Percentiles rank a stretch among this genome's conserved stretches.
Conservation (phyloP, 805 yeast species). For the Lachancea fermentati region DNA sequence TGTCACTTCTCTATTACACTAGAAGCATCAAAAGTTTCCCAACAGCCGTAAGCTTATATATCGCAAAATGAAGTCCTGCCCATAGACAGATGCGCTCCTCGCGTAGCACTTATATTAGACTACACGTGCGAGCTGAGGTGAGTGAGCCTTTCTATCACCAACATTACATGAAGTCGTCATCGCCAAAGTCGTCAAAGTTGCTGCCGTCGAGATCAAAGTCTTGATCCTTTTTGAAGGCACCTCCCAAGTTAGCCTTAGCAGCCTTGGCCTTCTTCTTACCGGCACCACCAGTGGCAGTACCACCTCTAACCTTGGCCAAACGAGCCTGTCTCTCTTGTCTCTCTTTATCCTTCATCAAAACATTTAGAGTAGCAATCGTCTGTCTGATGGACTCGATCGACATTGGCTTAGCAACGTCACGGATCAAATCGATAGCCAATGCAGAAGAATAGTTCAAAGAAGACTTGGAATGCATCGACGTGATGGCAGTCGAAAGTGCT, state of each 20-base stretch:
- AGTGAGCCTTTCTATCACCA: background rate
- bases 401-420: constrained; percentile 81
- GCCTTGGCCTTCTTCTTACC: constrained; percentile 93
- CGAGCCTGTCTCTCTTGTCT: constrained; percentile 87
- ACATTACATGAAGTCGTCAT: constrained; percentile 74
- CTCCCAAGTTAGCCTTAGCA: constrained; percentile 59
- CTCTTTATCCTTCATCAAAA: constrained; percentile 76
- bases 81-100: background rate
- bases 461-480: constrained; percentile 55
- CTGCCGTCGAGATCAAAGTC: constrained; percentile 49
- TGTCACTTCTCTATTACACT: background rate
- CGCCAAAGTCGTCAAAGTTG: constrained; percentile 58
- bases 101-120: background rate
- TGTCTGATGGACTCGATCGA: constrained; percentile 77
- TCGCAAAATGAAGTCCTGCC: background rate
- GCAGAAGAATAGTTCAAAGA: constrained; percentile 63
- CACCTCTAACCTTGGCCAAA: constrained; percentile 66
- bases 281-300: constrained; percentile 86
- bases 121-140: background rate
- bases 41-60: background rate
- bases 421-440: constrained; percentile 76
- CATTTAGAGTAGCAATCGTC: constrained; percentile 77
- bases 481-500: constrained; percentile 56
- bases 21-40: too few relatives aligned
- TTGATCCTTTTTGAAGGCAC: constrained; percentile 59